Evolutionary conservation across 1,284 basidiomycete genomes (phyloP), one percentile per base, ranked within the genome.

Genomic region (Termitomyces sp.): DNA sequence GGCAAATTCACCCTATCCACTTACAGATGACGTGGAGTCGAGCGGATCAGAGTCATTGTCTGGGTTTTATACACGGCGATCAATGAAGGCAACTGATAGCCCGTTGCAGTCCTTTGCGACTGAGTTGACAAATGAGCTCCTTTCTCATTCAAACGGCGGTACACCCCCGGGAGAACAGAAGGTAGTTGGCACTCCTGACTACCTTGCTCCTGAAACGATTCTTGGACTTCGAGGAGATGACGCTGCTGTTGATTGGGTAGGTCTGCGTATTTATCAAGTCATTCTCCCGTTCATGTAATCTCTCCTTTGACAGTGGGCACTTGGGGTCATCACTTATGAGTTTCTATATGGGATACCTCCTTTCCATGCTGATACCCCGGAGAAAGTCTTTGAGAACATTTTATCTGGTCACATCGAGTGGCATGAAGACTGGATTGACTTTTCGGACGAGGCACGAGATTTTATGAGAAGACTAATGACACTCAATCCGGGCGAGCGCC

Each of bases 321-420:
- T 99, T 34, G 97, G 97, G 58, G 94, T 98, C 44, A 97, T 99
- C 65, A 90, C 94, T 28, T 99, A 99, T 73, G 96, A 99, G 75
- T 99, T 99, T 72, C 73, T 99, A 34, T 99, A 96, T 64, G 95
- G 97, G 2, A 84, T 94, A 39, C 97, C 97, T 31, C 97, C 97
- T 0, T 99, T 99, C 82, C 94, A 99, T 65, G 96, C 92, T 46
- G 93, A 97, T 58, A 91, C 91, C 8, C 95, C 96, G 0, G 94
- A 98, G 69, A 93, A 92, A 73, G 95, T 99, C 4, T 99, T 99
- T 66, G 95, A 98, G 74, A 99, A 98, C 68, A 98, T 99, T 65
- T 80, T 99, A 15, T 98, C 95, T n/a, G 88, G 95, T 12, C 86
- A 91, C 40, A 85, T 99, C 66, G 88, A 96, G 60, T 99, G 95